phyloP scores from a whole-genome alignment of 306 rosid species.

The Cucurbita pepo region DNA sequence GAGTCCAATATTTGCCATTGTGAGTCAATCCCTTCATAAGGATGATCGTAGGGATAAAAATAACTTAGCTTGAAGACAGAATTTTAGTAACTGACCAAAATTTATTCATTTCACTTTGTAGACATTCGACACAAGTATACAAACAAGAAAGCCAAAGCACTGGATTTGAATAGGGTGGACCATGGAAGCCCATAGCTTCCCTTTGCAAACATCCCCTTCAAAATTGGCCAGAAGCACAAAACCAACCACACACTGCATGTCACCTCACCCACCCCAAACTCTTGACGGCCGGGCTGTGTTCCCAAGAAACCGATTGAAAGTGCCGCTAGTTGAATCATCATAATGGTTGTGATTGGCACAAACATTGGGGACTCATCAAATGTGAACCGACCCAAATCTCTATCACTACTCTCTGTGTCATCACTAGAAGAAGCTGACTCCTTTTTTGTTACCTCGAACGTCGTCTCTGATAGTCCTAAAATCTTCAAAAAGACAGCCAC shows the following conservation, averaged over 20 bases:
- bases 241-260: constrained; percentile 25
- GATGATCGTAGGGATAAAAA: not conserved
- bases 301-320: constrained; percentile 16
- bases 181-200: constrained; percentile 48
- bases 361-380: constrained; percentile 41
- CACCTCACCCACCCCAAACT: constrained; percentile 34
- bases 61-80: not conserved
- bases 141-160: constrained; percentile 22
- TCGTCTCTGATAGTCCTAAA: constrained; percentile 22
- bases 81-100: not conserved
- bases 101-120: not conserved
- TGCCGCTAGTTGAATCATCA: constrained; percentile 32
- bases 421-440: constrained; percentile 11
- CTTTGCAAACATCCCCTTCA: constrained; percentile 40
- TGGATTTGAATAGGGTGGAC: constrained; percentile 28
- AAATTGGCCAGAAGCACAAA: constrained; percentile 33
- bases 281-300: not conserved
- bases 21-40: not conserved
- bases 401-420: not conserved
- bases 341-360: constrained; percentile 41
- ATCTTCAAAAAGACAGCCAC: constrained; percentile 20
- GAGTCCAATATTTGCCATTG: not conserved
- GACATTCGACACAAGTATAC: constrained; percentile 14
- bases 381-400: constrained; percentile 22
- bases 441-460: constrained; percentile 45